A percentile compares a stretch with the other conserved stretches of the same genome.
Conservation (phyloP, 495 filamentous ascomycete genomes). For the Lasiosphaeriaceae sp. region DNA sequence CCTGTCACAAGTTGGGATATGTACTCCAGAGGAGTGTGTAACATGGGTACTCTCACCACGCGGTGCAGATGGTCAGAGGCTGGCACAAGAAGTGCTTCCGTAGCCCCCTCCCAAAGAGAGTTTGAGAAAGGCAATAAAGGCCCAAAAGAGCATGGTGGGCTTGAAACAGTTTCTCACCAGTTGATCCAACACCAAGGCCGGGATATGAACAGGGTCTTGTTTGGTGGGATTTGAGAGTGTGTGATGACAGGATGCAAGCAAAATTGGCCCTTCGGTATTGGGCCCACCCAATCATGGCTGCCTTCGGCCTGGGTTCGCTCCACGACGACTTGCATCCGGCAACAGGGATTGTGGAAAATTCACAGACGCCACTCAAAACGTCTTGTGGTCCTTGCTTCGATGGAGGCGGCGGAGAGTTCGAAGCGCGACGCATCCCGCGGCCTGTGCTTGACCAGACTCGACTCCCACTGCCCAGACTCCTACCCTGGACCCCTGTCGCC, state of each 20-base stretch:
- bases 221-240: background rate
- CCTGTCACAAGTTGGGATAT: background rate
- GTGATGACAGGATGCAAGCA: slow-evolving; percentile 19
- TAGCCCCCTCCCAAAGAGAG: background rate
- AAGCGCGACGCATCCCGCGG: slow-evolving; percentile 19
- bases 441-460: slow-evolving; percentile 14
- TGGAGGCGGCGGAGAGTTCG: slow-evolving; percentile 2
- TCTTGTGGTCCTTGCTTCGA: slow-evolving; percentile 19
- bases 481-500: slow-evolving; percentile 10
- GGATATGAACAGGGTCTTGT: slow-evolving; percentile 11
- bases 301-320: background rate
- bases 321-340: slow-evolving; percentile 9
- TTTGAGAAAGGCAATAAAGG: slow-evolving; percentile 2
- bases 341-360: slow-evolving; percentile 20
- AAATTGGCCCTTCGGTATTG: slow-evolving; percentile 1
- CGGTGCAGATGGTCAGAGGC: no score
- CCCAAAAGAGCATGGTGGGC: slow-evolving; percentile 13
- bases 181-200: background rate
- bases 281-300: slow-evolving; percentile 10
- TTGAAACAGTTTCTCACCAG: slow-evolving; percentile 11
- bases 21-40: background rate
- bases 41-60: no score
- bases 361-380: slow-evolving; percentile 23
- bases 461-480: no score
- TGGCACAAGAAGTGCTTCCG: background rate